phyloP scores from a whole-genome alignment of 306 rosid species.

The Vigna hirtella region DNA sequence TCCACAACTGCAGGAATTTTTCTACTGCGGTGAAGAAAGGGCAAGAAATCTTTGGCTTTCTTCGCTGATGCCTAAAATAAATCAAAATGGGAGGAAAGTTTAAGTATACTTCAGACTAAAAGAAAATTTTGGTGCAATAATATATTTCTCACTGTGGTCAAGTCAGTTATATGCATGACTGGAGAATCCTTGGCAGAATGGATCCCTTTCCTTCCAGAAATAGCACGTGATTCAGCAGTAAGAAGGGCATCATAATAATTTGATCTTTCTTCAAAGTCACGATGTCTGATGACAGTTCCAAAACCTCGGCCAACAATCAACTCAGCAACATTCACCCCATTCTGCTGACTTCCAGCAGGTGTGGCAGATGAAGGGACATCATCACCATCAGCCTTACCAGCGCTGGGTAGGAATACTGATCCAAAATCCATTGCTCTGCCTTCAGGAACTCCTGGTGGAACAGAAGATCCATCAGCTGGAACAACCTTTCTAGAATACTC shows the following conservation, averaged over 20 bases:
- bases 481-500: slow-evolving; percentile 80
- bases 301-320: slow-evolving; percentile 75
- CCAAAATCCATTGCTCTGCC: slow-evolving; percentile 88
- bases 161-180: slow-evolving; percentile 83
- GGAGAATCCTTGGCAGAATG: slow-evolving; percentile 90
- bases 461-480: slow-evolving; percentile 60
- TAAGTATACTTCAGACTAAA: background rate
- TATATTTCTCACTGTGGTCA: slow-evolving; percentile 61
- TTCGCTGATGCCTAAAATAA: slow-evolving; percentile 73
- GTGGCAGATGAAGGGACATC: slow-evolving; percentile 56
- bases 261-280: slow-evolving; percentile 92
- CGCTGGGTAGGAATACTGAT: slow-evolving; percentile 63
- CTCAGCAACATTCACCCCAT: slow-evolving; percentile 72
- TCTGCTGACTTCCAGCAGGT: slow-evolving; percentile 56
- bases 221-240: slow-evolving; percentile 82
- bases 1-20: slow-evolving; percentile 85
- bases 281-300: slow-evolving; percentile 81
- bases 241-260: slow-evolving; percentile 84
- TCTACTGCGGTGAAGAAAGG: slow-evolving; percentile 78
- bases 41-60: slow-evolving; percentile 82
- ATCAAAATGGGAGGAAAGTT: background rate
- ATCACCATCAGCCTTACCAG: slow-evolving; percentile 64
- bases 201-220: slow-evolving; percentile 70
- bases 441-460: slow-evolving; percentile 61
- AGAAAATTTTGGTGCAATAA: background rate